A percentile compares a stretch with the other conserved stretches of the same genome.
phyloP scores from a whole-genome alignment of 2,329 filamentous ascomycete species.

The Penicillium sp. region DNA sequence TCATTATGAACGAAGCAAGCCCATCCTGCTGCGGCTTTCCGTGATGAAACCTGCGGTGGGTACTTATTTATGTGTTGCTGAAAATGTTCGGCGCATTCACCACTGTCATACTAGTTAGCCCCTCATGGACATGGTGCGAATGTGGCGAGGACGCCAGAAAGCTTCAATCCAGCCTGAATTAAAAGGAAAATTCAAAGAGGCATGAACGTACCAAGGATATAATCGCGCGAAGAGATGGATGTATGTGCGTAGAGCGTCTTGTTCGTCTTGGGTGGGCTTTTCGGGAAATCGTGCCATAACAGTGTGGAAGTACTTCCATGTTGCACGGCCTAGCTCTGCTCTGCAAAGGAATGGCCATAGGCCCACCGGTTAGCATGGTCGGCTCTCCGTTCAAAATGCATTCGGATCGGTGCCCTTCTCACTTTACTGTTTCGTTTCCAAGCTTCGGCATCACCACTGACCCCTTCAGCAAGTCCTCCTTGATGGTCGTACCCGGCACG shows the following conservation, averaged over 20 bases:
- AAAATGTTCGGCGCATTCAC: slow-evolving; percentile 67
- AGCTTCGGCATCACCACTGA: slow-evolving; percentile 48
- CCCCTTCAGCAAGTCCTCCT: slow-evolving; percentile 43
- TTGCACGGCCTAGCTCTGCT: slow-evolving; percentile 64
- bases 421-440: slow-evolving; percentile 52
- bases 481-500: slow-evolving; percentile 21
- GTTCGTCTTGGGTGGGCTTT: slow-evolving; percentile 61
- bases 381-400: background rate
- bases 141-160: background rate
- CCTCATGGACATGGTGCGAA: background rate
- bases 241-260: slow-evolving; percentile 59
- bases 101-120: slow-evolving; percentile 41
- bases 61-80: slow-evolving; percentile 61
- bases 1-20: slow-evolving; percentile 67
- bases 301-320: slow-evolving; percentile 67
- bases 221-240: slow-evolving; percentile 65
- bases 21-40: slow-evolving; percentile 64
- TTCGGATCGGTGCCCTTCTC: slow-evolving; percentile 12
- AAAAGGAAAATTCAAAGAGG: background rate
- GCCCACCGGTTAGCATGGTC: slow-evolving; percentile 4
- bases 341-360: slow-evolving; percentile 31
- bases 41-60: slow-evolving; percentile 63
- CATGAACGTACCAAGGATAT: slow-evolving; percentile 57
- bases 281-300: slow-evolving; percentile 67
- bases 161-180: background rate